Conservation (phyloP, 1,284 basidiomycete genomes). For the Moesziomyces sp. region DNA sequence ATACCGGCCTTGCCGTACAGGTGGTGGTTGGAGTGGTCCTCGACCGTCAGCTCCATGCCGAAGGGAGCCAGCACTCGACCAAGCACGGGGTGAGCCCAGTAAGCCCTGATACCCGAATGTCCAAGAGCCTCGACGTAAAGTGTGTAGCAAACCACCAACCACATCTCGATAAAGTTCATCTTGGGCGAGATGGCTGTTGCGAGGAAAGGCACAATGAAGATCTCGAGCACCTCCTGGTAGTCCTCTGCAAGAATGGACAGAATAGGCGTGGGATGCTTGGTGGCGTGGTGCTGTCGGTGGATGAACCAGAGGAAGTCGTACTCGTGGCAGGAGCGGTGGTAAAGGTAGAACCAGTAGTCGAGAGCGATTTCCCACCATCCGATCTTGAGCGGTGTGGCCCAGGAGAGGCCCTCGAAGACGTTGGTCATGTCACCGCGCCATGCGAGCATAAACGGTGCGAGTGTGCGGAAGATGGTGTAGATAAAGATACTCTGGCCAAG, state of each 20-base stretch:
- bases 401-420: slow-evolving; percentile 49
- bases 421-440: slow-evolving; percentile 62
- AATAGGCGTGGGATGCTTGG: slow-evolving; percentile 60
- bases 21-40: slow-evolving; percentile 68
- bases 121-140: slow-evolving; percentile 55
- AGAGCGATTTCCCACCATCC: slow-evolving; percentile 60
- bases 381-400: slow-evolving; percentile 58
- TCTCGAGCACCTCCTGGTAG: slow-evolving; percentile 60
- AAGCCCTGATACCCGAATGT: slow-evolving; percentile 61
- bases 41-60: slow-evolving; percentile 61
- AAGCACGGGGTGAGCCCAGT: slow-evolving; percentile 48
- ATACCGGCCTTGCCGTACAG: slow-evolving; percentile 57
- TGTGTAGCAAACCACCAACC: slow-evolving; percentile 55
- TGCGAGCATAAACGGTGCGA: slow-evolving; percentile 56
- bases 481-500: slow-evolving; percentile 62
- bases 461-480: slow-evolving; percentile 63
- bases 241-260: slow-evolving; percentile 61
- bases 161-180: slow-evolving; percentile 59
- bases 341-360: slow-evolving; percentile 61
- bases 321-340: slow-evolving; percentile 60
- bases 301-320: slow-evolving; percentile 54
- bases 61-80: slow-evolving; percentile 46
- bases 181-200: slow-evolving; percentile 53
- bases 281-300: slow-evolving; percentile 58
- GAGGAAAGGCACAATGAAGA: slow-evolving; percentile 56